These are phyloP conservation scores for Hapsidospora chrysogenum DNA, from an alignment of 495 filamentous ascomycete genomes.

Conservation along the genomic window DNA sequence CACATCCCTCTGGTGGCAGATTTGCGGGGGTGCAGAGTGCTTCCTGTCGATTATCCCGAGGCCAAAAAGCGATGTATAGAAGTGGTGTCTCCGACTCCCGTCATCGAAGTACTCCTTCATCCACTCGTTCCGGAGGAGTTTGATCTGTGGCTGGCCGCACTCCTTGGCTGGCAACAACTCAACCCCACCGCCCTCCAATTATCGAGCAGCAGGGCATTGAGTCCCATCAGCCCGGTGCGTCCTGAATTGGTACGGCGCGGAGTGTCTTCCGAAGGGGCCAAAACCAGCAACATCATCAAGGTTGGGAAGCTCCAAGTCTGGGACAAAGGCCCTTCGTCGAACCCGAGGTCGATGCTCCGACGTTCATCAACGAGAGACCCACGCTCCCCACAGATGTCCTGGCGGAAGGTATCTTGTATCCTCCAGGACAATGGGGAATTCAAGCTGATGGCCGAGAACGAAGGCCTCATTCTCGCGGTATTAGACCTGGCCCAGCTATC, in stretches of 20 bases:
- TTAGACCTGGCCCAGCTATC: slow-evolving; percentile 84
- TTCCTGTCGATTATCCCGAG: slow-evolving; percentile 45
- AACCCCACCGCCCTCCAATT: slow-evolving; percentile 32
- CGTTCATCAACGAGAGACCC: slow-evolving; percentile 30
- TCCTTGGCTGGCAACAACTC: slow-evolving; percentile 89
- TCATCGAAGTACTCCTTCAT: slow-evolving; percentile 53
- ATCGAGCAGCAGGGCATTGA: slow-evolving; percentile 8
- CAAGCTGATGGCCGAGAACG: slow-evolving; percentile 71
- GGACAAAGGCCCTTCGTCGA: slow-evolving; percentile 48
- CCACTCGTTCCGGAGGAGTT: slow-evolving; percentile 61
- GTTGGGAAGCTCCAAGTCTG: slow-evolving; percentile 87
- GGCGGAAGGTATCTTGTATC: slow-evolving; percentile 83
- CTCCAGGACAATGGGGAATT: slow-evolving; percentile 91
- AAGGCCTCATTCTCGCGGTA: slow-evolving; percentile 57
- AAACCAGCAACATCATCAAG: slow-evolving; percentile 85
- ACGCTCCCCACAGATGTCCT: slow-evolving; percentile 29
- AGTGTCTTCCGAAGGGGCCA: slow-evolving; percentile 35
- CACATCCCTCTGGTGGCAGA: slow-evolving; percentile 49
- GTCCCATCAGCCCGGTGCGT: slow-evolving; percentile 8
- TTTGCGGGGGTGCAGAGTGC: slow-evolving; percentile 72
- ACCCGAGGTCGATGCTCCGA: slow-evolving; percentile 32
- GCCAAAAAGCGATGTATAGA: slow-evolving; percentile 59
- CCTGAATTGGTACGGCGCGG: slow-evolving; percentile 57
- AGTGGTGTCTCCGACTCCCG: slow-evolving; percentile 53
- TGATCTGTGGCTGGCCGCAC: slow-evolving; percentile 81